These are phyloP conservation scores for Sphagnum tenellum DNA, from an alignment of 225 moss, liverwort and hornwort species.

Conservation along the genomic window DNA sequence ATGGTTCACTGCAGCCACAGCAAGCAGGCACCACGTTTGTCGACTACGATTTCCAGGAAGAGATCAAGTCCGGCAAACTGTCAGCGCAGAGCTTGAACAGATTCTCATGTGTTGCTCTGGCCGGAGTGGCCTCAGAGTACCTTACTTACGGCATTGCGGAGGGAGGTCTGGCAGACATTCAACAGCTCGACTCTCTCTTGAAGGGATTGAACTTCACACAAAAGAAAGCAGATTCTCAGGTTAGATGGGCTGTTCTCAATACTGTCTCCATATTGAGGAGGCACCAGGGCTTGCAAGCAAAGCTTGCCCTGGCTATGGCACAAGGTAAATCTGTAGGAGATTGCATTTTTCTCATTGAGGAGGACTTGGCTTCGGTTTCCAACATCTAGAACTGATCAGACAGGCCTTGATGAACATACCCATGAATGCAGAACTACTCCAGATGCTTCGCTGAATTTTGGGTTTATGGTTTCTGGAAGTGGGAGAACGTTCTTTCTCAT, in stretches of 20 bases:
- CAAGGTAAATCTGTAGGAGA: conserved; percentile 63
- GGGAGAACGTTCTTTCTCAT: too few relatives aligned
- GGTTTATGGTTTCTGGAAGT: too few relatives aligned
- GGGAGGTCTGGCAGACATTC: conserved; percentile 81
- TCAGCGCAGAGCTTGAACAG: conserved; percentile 68
- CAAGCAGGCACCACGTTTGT: conserved; percentile 97
- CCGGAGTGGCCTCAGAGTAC: conserved; percentile 93
- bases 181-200: conserved; percentile 78
- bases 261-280: conserved; percentile 77
- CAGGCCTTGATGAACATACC: too few relatives aligned
- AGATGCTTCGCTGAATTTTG: too few relatives aligned
- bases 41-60: conserved; percentile 87
- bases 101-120: conserved; percentile 88
- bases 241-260: conserved; percentile 96
- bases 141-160: conserved; percentile 74
- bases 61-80: conserved; percentile 51
- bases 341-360: conserved; percentile 77
- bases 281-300: conserved; percentile 52
- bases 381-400: conserved; percentile 25
- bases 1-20: conserved; percentile 57
- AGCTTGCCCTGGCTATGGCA: conserved; percentile 71
- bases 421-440: too few relatives aligned
- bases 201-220: conserved; percentile 78
- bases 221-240: conserved; percentile 90
- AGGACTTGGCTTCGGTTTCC: conserved; percentile 41